Evolutionary conservation across 768 basidiomycete species (phyloP).

Genomic region (Boletus edulis): DNA sequence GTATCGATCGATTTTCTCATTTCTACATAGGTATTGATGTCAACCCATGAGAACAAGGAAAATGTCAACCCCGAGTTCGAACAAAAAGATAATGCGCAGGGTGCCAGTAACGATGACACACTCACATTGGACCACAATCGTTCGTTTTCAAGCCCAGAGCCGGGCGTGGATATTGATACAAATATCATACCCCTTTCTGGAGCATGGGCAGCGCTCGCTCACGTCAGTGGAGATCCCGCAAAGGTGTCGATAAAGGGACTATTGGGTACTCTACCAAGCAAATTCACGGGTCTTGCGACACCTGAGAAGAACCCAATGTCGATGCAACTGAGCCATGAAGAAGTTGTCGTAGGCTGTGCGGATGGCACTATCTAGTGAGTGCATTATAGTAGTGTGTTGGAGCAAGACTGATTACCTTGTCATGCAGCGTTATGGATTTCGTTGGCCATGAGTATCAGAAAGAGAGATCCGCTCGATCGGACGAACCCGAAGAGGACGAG

Average conservation of each 20-base stretch:
- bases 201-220: conserved; percentile 70
- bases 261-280: conserved; percentile 57
- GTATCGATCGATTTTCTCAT: background rate
- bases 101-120: background rate
- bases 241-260: conserved; percentile 50
- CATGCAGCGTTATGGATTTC: conserved; percentile 55
- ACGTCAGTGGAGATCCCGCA: conserved; percentile 31
- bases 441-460: conserved; percentile 56
- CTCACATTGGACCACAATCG: conserved; percentile 12
- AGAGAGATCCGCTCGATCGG: conserved; percentile 13
- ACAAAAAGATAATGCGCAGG: conserved; percentile 18
- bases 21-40: conserved; percentile 66
- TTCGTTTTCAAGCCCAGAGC: conserved; percentile 19
- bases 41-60: conserved; percentile 70
- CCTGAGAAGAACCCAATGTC: conserved; percentile 96
- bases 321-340: conserved; percentile 88
- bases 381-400: background rate
- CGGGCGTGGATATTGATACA: conserved; percentile 59
- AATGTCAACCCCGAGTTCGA: conserved; percentile 15
- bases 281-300: conserved; percentile 76
- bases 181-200: conserved; percentile 68
- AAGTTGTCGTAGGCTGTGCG: conserved; percentile 88
- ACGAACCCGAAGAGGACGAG: conserved; percentile 8
- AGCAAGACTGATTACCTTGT: conserved; percentile 9
- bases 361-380: conserved; percentile 90